Base-by-base conservation (phyloP, 2,329 filamentous ascomycete species). In the Verticillium longisporum region DNA sequence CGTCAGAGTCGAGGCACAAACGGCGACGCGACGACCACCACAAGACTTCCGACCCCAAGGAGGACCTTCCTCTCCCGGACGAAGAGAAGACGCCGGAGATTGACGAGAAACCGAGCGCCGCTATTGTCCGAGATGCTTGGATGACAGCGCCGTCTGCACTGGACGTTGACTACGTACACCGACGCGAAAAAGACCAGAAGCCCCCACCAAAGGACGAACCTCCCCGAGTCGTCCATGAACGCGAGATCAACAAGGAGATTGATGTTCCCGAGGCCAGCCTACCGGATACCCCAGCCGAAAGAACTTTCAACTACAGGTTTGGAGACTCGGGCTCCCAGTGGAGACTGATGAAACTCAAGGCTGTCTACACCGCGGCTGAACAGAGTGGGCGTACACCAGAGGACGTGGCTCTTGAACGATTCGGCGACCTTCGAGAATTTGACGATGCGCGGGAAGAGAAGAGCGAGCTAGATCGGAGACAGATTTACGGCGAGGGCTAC, bases 271-370 rank as follows among this genome's bases (percentile, higher is more conserved):
- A 2, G 33, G 80, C 85, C 3, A 37, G 56, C 41, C 33, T 6
- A 2, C 62, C 65, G 0, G 58, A 66, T 0, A 58, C 81, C 1
- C 76, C 85, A 55, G 80, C 86, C 59, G 83, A 90, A 61, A 66
- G 71, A 32, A 69, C 63, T 0, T 85, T 96, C 9, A 80, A 85
- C 61, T 99, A 98, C 71, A 90, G 79, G 0, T 96, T 99, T 73
- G 95, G 96, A 18, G 95, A 99, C 72, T 78, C 85, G 6, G 94
- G 95, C 0, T 94, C 93, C 14, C 86, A 92, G 68, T 99, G 96
- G 95, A 88, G 96, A 57, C 97, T 99, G 93, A 96, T 89, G 6
- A 97, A 93, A 73, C 84, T 99, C 36, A 92, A 90, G 66, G 89
- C 87, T 11, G 91, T 97, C 1, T 97, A 96, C 73, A 84, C 85